Conservation (phyloP, 139 green algal species). For the Picochlorum sp. region DNA sequence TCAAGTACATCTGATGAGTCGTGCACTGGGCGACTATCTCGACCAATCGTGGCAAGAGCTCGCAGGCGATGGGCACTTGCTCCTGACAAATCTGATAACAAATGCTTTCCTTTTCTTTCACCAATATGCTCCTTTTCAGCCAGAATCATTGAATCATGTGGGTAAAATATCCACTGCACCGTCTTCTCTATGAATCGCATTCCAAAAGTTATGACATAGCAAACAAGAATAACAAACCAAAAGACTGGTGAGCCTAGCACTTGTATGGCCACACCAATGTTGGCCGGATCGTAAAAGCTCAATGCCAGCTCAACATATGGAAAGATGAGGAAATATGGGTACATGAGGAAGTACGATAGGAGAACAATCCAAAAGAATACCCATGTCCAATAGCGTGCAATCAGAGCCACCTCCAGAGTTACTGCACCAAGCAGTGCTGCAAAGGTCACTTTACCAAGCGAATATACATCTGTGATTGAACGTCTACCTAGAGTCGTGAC, state of each 20-base stretch:
- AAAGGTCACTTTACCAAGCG: conserved; percentile 38
- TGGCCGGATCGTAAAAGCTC: conserved; percentile 32
- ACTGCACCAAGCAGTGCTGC: conserved; percentile 52
- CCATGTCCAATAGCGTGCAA: conserved; percentile 60
- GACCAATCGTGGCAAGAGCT: neutral
- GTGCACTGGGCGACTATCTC: neutral
- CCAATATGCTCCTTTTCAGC: conserved; percentile 26
- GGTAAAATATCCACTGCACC: conserved; percentile 36
- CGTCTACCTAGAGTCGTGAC: conserved; percentile 20
- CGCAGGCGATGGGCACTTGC: neutral
- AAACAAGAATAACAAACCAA: conserved; percentile 40
- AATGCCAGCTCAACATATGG: conserved; percentile 36
- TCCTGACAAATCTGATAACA: conserved; percentile 9
- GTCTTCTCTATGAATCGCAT: conserved; percentile 34
- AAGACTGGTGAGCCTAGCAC: conserved; percentile 33
- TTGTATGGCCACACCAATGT: conserved; percentile 33
- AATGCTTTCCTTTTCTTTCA: neutral
- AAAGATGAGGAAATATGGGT: conserved; percentile 54
- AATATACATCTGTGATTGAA: conserved; percentile 45
- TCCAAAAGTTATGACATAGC: conserved; percentile 34
- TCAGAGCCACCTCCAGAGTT: conserved; percentile 52
- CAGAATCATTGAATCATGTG: conserved; percentile 41
- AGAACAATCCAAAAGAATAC: conserved; percentile 38
- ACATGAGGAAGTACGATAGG: conserved; percentile 56
- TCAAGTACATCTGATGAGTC: too few relatives aligned